Conservation (phyloP, 495 filamentous ascomycete genomes). For the Immersiella caudata region DNA sequence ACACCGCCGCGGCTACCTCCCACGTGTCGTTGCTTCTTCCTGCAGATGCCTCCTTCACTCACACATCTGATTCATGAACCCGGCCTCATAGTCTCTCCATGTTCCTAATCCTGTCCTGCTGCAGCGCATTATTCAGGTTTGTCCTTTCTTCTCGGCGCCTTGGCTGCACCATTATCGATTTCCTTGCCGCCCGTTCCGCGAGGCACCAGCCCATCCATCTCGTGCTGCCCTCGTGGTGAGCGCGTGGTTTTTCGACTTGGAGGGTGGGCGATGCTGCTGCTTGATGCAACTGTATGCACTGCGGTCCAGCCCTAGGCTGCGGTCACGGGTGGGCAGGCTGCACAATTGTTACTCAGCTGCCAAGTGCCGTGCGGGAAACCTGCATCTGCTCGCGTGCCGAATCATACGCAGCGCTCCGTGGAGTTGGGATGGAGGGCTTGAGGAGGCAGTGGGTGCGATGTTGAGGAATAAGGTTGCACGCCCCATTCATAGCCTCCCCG, state of each 20-base stretch:
- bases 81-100: not conserved
- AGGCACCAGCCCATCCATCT: not conserved
- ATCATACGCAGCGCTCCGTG: not conserved
- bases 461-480: not conserved
- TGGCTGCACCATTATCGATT: not conserved
- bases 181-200: not conserved
- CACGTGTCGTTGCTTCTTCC: not conserved
- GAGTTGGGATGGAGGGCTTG: too few species aligned
- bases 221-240: not conserved
- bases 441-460: too few species aligned
- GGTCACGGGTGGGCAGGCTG: not conserved
- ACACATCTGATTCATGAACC: not conserved
- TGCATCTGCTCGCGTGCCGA: not conserved
- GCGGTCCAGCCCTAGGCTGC: not conserved
- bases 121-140: not conserved
- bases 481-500: not conserved
- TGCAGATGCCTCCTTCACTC: not conserved
- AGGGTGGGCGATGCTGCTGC: not conserved
- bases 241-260: not conserved
- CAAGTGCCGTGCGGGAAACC: not conserved
- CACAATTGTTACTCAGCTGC: not conserved
- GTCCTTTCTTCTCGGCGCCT: not conserved
- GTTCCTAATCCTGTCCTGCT: not conserved
- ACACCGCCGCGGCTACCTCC: not conserved
- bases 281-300: not conserved